Evolutionary conservation across 371 early-diverging fungal genomes (phyloP).

Genomic region (Saksenaea oblongispora): DNA sequence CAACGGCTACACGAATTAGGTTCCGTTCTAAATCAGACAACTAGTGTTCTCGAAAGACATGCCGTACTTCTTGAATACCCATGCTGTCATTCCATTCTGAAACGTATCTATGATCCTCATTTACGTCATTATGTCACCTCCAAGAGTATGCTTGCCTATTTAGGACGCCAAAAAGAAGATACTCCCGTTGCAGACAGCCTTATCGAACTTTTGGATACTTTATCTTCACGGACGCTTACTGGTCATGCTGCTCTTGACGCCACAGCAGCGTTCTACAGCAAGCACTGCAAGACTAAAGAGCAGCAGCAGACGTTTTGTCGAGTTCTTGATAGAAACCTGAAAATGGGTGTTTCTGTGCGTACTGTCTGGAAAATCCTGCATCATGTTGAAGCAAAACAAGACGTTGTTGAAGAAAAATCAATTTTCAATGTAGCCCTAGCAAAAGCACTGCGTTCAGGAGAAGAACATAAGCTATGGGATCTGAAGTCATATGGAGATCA

Average conservation of each 20-base stretch:
- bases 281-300: constrained; percentile 22
- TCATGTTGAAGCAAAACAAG: constrained; percentile 12
- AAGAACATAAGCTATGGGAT: background rate
- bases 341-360: constrained; percentile 48
- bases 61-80: constrained; percentile 30
- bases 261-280: constrained; percentile 34
- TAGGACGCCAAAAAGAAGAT: constrained; percentile 8
- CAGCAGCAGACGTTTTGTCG: constrained; percentile 46
- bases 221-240: constrained; percentile 46
- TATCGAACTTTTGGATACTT: constrained; percentile 32
- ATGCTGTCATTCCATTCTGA: constrained; percentile 36
- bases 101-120: constrained; percentile 56
- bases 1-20: constrained; percentile 33
- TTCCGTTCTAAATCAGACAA: constrained; percentile 30
- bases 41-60: constrained; percentile 35
- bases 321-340: constrained; percentile 57
- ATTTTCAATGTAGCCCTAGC: constrained; percentile 44
- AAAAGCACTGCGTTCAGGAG: constrained; percentile 7
- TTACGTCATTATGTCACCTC: constrained; percentile 37
- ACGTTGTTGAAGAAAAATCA: background rate
- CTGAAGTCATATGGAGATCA: background rate
- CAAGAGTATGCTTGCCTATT: constrained; percentile 21
- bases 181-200: constrained; percentile 3
- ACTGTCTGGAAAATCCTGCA: constrained; percentile 31
- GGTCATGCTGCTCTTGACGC: constrained; percentile 48